These are phyloP conservation scores for Emydomyces testavorans DNA, from an alignment of 2,329 filamentous ascomycete genomes.

Conservation along the genomic window DNA sequence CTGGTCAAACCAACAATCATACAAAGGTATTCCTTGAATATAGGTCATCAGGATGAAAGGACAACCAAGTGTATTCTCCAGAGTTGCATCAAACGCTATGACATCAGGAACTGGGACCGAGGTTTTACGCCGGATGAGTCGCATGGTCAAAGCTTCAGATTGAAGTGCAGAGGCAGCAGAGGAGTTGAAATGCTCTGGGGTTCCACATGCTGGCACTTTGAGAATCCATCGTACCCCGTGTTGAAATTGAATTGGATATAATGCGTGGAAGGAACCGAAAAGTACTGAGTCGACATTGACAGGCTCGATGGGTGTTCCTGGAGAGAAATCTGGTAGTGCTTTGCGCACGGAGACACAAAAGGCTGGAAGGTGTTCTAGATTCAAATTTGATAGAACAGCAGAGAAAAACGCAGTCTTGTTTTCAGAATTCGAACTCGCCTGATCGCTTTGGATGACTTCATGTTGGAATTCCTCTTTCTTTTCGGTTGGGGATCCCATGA, in stretches of 20 bases:
- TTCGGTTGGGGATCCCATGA: too few species aligned
- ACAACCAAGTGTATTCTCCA: slow-evolving; percentile 9
- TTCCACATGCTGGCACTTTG: slow-evolving; percentile 6
- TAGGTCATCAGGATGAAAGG: slow-evolving; percentile 12
- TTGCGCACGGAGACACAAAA: too few species aligned
- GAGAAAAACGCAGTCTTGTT: too few species aligned
- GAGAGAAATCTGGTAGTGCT: not conserved
- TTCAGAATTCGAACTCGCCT: too few species aligned
- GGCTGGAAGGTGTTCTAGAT: too few species aligned
- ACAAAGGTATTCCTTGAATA: slow-evolving; percentile 9
- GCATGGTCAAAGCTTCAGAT: slow-evolving; percentile 13
- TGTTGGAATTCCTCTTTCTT: too few species aligned
- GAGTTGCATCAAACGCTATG: slow-evolving; percentile 4
- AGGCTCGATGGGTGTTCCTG: not conserved
- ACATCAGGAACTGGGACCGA: slow-evolving; percentile 10
- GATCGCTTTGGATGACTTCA: too few species aligned
- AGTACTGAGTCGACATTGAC: too few species aligned
- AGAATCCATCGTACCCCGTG: slow-evolving; percentile 9
- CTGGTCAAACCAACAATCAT: slow-evolving; percentile 10
- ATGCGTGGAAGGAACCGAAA: slow-evolving; percentile 9
- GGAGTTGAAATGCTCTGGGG: not conserved
- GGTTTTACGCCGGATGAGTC: slow-evolving; percentile 9
- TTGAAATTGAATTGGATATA: slow-evolving; percentile 8
- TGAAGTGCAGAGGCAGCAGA: slow-evolving; percentile 5
- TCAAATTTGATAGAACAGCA: too few species aligned